Evolutionary conservation across 352 stramenopile genomes (phyloP).

Genomic region (Saprolegnia parasitica): DNA sequence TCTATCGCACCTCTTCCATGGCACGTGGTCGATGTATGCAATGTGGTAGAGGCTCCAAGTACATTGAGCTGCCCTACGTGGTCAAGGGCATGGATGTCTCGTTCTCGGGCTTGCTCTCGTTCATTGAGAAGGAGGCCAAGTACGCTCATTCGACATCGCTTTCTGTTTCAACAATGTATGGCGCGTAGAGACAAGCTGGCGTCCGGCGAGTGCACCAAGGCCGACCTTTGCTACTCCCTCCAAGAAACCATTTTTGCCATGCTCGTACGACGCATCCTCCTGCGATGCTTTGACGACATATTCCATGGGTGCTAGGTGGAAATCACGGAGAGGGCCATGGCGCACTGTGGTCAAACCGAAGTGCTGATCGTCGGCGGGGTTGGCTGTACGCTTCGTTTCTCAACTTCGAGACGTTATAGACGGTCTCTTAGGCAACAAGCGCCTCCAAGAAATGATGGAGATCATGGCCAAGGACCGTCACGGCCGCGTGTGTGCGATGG

Average conservation of each 20-base stretch:
- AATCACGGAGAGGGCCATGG: constrained; percentile 99
- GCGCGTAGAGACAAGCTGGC: constrained; percentile 65
- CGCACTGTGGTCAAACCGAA: constrained; percentile 93
- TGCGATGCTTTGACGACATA: not conserved
- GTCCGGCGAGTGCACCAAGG: constrained; percentile 87
- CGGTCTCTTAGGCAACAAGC: constrained; percentile 50
- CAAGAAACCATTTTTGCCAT: constrained; percentile 99
- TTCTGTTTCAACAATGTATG: not conserved
- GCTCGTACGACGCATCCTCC: constrained; percentile 66
- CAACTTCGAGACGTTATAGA: not conserved
- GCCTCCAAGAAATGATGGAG: constrained; percentile 97
- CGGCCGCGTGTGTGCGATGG: constrained; percentile 96
- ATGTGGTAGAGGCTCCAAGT: constrained; percentile 67
- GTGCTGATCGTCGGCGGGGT: constrained; percentile 99
- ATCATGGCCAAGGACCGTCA: constrained; percentile 95
- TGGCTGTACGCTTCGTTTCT: constrained; percentile 87
- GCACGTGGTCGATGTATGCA: too few relatives aligned
- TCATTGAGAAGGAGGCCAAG: constrained; percentile 92
- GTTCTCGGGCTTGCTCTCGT: constrained; percentile 97
- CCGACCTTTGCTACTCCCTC: constrained; percentile 98
- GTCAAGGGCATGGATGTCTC: constrained; percentile 99
- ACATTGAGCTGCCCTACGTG: constrained; percentile 97
- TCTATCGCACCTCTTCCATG: not conserved
- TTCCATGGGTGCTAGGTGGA: constrained; percentile 73
- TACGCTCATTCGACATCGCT: constrained; percentile 30